A percentile compares a stretch with the other conserved stretches of the same genome.
These are phyloP conservation scores for Meira miltonrushii DNA, from an alignment of 1,284 basidiomycete species.

Conservation along the genomic window DNA sequence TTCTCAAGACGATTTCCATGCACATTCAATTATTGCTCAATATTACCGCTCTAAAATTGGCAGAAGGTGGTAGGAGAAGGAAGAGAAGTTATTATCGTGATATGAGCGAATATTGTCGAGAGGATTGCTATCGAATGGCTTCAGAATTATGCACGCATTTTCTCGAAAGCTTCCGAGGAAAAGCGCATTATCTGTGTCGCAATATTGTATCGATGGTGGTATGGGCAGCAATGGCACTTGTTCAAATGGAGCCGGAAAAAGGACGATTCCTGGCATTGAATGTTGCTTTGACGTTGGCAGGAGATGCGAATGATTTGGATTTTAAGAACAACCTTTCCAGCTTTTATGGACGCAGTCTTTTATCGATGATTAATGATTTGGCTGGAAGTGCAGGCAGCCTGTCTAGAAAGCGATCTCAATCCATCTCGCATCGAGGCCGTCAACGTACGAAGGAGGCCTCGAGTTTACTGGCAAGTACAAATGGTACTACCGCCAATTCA, in stretches of 20 bases:
- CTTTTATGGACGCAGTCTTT: neutral
- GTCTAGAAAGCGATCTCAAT: too few species aligned
- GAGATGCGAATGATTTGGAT: neutral
- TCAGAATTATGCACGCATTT: neutral
- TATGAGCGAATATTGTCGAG: too few species aligned
- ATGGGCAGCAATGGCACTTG: neutral
- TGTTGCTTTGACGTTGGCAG: neutral
- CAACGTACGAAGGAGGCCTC: too few species aligned
- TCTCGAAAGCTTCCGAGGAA: neutral
- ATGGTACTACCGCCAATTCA: too few species aligned
- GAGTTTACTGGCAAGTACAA: too few species aligned
- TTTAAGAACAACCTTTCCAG: neutral
- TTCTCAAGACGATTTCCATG: neutral
- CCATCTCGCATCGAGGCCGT: too few species aligned
- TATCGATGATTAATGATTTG: neutral
- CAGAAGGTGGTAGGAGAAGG: too few species aligned
- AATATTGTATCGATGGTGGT: neutral
- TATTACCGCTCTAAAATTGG: neutral
- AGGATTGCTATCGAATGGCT: neutral
- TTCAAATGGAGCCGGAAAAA: neutral
- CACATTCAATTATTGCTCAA: conserved; percentile 3
- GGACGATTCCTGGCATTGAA: neutral
- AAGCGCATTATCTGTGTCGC: neutral
- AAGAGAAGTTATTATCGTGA: too few species aligned
- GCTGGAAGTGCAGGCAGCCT: neutral